phyloP scores from a whole-genome alignment of 1,139 yeast species.

The Debaryomyces subglobosus region DNA sequence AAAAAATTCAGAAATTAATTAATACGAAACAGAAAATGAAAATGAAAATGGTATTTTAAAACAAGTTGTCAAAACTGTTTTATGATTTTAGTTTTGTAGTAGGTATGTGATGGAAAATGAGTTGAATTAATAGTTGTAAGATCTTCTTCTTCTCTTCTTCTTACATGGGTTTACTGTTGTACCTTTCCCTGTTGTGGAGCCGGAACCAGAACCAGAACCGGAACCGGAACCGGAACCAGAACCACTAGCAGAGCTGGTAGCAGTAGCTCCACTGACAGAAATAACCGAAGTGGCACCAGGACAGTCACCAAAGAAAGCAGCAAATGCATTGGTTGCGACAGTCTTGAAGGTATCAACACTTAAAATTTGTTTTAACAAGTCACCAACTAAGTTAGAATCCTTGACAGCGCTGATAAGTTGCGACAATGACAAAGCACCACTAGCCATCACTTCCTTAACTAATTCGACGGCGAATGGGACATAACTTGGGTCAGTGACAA shows the following conservation, averaged over 20 bases:
- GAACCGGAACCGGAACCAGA: slow-evolving; percentile 11
- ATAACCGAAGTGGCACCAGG: slow-evolving; percentile 15
- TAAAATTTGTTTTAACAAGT: slow-evolving; percentile 40
- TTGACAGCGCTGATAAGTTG: slow-evolving; percentile 36
- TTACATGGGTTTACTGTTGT: slow-evolving; percentile 30
- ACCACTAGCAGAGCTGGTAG: slow-evolving; percentile 12
- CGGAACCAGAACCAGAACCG: slow-evolving; percentile 15
- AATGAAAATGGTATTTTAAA: slow-evolving; percentile 5
- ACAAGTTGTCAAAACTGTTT: slow-evolving; percentile 5
- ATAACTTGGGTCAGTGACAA: slow-evolving; percentile 42
- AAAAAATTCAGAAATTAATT: background rate
- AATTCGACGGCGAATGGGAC: slow-evolving; percentile 42
- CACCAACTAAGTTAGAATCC: slow-evolving; percentile 39
- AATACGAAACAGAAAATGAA: slow-evolving; percentile 2
- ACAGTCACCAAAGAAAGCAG: slow-evolving; percentile 48
- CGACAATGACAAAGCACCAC: slow-evolving; percentile 32
- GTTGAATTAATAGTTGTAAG: slow-evolving; percentile 26
- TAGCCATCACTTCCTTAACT: slow-evolving; percentile 32
- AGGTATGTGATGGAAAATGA: background rate
- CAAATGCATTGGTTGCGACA: slow-evolving; percentile 44
- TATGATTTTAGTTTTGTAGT: background rate
- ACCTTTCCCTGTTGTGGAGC: slow-evolving; percentile 14
- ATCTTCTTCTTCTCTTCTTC: slow-evolving; percentile 44
- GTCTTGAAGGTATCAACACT: slow-evolving; percentile 38
- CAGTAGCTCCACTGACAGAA: slow-evolving; percentile 11